Evolutionary conservation across 139 green algal species (phyloP), one percentile per base, ranked within the genome.

Genomic region (Micractinium conductrix): DNA sequence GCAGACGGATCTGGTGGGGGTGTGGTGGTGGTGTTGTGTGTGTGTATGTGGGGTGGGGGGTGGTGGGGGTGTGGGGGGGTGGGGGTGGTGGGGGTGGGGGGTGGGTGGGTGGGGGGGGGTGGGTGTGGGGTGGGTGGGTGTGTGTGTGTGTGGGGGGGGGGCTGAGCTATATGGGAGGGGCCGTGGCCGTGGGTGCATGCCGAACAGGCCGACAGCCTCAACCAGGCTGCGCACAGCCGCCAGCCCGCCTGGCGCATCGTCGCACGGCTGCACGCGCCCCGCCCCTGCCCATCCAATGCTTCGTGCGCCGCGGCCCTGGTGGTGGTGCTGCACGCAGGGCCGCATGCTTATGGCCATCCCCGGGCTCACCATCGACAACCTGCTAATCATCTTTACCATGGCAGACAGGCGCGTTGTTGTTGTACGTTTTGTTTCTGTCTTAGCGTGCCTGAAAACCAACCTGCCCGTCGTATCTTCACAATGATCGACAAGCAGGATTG

Each of bases 351-450:
- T 38, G 50, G 80, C 78, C 6, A 83, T 95, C 30, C 88, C 90
- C 0, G 85, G 79, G 43, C 44, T 96, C 19, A 79, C 75, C 33
- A 78, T 89, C 30, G 93, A 96, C 76, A 86, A 85, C 30, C 60
- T 92, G 16, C 87, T 92, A 16, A 86, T 95, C 60, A 74, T 96
- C 1, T 96, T 93, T 87, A 95, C 90, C 1, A 92, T 95, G 86
- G 88, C 92, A 92, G 44, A 92, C 91, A n/a, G 30, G 79, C n/a
- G n/a, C n/a, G n/a, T n/a, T n/a, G n/a, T n/a, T n/a, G n/a, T n/a
- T n/a, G n/a, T n/a, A n/a, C n/a, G n/a, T n/a, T n/a, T n/a, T n/a
- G n/a, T n/a, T n/a, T n/a, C n/a, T n/a, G n/a, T n/a, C n/a, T n/a
- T n/a, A n/a, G n/a, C n/a, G n/a, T n/a, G n/a, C n/a, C n/a, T n/a